Conservation (phyloP, 495 filamentous ascomycete genomes). For the Physcia stellaris region DNA sequence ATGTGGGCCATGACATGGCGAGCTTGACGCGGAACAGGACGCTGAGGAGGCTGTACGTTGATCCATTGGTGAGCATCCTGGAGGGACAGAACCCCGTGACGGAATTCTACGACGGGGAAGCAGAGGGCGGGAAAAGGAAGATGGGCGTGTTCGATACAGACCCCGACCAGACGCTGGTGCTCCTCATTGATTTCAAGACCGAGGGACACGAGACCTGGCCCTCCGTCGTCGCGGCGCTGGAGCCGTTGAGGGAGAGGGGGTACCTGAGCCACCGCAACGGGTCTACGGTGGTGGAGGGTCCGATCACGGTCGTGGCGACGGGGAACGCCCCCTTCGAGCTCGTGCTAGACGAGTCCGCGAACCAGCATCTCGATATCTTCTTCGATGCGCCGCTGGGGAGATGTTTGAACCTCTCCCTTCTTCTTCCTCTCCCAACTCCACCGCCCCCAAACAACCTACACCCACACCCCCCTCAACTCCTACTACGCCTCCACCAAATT, state of each 20-base stretch:
- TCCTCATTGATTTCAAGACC: conserved; percentile 35
- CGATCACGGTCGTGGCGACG: conserved; percentile 31
- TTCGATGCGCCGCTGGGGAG: conserved; percentile 35
- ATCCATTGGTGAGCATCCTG: conserved; percentile 40
- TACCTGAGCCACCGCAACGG: conserved; percentile 30
- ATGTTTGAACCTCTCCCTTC: no score
- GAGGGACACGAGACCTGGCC: conserved; percentile 24
- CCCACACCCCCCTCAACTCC: conserved; percentile 27
- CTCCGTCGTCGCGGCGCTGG: conserved; percentile 24
- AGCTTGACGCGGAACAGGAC: conserved; percentile 37
- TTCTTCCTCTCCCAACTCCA: no score
- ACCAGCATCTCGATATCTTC: conserved; percentile 34
- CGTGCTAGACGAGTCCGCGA: conserved; percentile 18
- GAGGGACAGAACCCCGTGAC: conserved; percentile 29
- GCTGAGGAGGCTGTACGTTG: conserved; percentile 40
- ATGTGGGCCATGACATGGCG: conserved; percentile 42
- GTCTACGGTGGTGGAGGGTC: conserved; percentile 21
- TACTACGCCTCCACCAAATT: conserved; percentile 37
- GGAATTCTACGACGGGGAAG: conserved; percentile 3
- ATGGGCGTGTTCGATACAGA: conserved; percentile 31
- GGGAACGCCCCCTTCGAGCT: conserved; percentile 34
- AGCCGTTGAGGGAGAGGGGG: conserved; percentile 24
- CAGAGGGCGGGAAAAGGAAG: conserved; percentile 5
- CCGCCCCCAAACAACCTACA: background rate
- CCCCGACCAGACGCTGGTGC: conserved; percentile 21